A percentile compares a stretch with the other conserved stretches of the same genome.
Evolutionary conservation across 2,329 filamentous ascomycete species (phyloP).

Genomic region (Botrytis paeoniae): DNA sequence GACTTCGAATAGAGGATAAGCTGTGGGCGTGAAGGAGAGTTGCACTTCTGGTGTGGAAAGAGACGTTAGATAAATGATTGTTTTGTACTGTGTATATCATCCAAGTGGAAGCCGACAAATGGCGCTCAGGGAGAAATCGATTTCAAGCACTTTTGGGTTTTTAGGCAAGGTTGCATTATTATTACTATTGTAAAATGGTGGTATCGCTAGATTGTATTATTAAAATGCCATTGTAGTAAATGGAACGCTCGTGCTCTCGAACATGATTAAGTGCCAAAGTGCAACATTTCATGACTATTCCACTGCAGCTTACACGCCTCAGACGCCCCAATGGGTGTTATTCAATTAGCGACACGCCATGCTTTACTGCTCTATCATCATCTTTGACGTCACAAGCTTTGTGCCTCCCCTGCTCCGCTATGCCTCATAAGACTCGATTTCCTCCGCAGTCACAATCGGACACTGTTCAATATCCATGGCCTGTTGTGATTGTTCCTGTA

Average conservation of each 20-base stretch:
- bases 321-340: not conserved
- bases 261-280: not conserved
- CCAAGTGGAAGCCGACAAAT: constrained; percentile 20
- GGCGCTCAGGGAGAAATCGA: constrained; percentile 30
- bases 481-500: not conserved
- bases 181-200: constrained; percentile 18
- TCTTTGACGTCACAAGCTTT: not conserved
- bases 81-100: constrained; percentile 29
- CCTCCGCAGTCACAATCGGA: not conserved
- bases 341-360: not conserved
- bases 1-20: constrained; percentile 53
- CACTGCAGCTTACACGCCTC: not conserved
- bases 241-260: constrained; percentile 3
- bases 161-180: constrained; percentile 23
- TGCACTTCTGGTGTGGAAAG: not conserved
- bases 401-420: not conserved
- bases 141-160: constrained; percentile 23
- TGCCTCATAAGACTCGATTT: not conserved
- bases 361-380: not conserved
- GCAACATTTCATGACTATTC: constrained; percentile 1
- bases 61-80: constrained; percentile 18
- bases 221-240: constrained; percentile 25
- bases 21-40: not conserved
- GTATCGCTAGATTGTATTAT: constrained; percentile 32
- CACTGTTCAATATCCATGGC: not conserved